Base-by-base conservation (phyloP, 371 early-diverging fungal species). In the Mucor sp. region DNA sequence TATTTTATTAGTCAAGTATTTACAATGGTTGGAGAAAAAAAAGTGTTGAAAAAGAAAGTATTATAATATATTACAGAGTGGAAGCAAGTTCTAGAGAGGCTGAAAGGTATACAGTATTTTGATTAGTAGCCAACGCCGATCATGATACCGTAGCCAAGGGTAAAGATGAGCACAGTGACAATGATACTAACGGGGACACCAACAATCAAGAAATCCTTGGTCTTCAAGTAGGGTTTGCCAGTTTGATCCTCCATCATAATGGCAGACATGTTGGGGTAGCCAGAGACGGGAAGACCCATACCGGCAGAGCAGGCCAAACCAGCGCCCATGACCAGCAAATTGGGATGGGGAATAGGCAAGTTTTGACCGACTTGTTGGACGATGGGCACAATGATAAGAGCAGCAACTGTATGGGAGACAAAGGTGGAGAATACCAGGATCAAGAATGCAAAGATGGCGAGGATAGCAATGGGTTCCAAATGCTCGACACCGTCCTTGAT, bases 221-320 rank as follows among this genome's bases (percentile, higher is more conserved):
- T 92, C 32, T 70, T 76, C 50, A 98, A 77, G 74, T 95, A 98
- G 35, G 93, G 94, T 53, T 82, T 85, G 30, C 98, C 98, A 58
- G 91, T 87, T 5, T 86, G 87, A 74, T 97, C 94, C 79, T 98
- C 97, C 75, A 94, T 83, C 83, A 94, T 91, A 43, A 96, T 90
- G 27, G 97, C 96, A 64, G 93, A 94, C 95, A 98, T 97, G 70
- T 98, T 98, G 0, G 98, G 98, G 80, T 95, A 97, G 2, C 95
- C 94, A 3, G 91, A 94, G 8, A 98, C 94, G 0, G 96, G 97
- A 14, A 98, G 80, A 50, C 73, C 79, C 79, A 78, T 81, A 44
- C 77, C 79, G 11, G 91, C 78, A 25, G 78, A 79, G 58, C 78
- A 79, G 30, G 80, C 78, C 48, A 80, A 76, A 66, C 78, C 78